phyloP scores from a whole-genome alignment of 1,139 yeast genomes.

The Saccharomyces pastorianus region DNA sequence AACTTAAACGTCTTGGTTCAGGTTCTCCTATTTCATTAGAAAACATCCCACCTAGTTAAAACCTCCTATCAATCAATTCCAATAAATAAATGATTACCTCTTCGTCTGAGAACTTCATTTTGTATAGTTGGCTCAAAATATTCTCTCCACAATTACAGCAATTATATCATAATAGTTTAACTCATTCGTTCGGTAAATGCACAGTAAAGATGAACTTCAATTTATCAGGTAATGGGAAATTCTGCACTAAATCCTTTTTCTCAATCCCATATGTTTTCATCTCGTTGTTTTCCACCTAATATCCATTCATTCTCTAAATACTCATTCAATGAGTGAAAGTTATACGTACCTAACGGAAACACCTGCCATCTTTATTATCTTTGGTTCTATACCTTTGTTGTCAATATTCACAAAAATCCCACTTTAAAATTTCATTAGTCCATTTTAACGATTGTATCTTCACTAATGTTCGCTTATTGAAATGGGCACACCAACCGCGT shows the following conservation, averaged over 20 bases:
- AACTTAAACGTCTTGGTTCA: background rate
- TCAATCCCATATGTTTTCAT: background rate
- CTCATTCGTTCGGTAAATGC: background rate
- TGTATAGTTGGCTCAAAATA: background rate
- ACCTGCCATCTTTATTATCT: constrained; percentile 73
- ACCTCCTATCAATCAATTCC: no score
- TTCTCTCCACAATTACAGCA: background rate
- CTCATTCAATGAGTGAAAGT: background rate
- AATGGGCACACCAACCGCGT: background rate
- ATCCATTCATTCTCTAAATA: background rate
- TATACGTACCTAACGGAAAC: constrained; percentile 90
- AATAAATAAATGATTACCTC: background rate
- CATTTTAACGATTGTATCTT: constrained; percentile 1
- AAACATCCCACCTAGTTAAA: no score
- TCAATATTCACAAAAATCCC: background rate
- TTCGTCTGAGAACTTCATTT: background rate
- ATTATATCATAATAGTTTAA: background rate
- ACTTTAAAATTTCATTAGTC: background rate
- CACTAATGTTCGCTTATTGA: background rate
- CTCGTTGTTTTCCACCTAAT: background rate
- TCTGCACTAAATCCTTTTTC: background rate
- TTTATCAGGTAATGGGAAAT: background rate
- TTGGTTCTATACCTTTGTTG: constrained; percentile 2
- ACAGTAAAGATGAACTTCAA: background rate
- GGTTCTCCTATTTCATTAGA: background rate